A percentile compares a stretch with the other conserved stretches of the same genome.
Conservation (phyloP, 495 filamentous ascomycete species). For the Aspergillus hancockii region DNA sequence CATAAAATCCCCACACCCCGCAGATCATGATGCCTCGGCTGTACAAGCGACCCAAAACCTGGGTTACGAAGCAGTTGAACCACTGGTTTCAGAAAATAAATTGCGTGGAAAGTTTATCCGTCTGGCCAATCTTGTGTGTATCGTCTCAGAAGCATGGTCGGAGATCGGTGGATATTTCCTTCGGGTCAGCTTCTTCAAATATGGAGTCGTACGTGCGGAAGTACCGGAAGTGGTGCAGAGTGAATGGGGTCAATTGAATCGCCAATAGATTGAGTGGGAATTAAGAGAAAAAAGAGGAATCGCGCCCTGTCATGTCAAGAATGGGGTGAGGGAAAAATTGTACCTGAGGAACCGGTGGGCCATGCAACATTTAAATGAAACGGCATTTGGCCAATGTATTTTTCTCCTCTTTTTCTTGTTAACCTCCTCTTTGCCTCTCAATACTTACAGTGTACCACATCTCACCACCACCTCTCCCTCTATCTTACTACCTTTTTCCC, state of each 20-base stretch:
- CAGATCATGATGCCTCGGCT: slow-evolving; percentile 12
- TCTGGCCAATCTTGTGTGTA: too few species aligned
- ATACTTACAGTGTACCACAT: slow-evolving; percentile 4
- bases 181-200: not conserved
- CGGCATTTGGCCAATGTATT: not conserved
- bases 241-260: not conserved
- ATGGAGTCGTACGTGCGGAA: not conserved
- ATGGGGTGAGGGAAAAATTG: not conserved
- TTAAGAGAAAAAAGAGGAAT: not conserved
- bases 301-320: not conserved
- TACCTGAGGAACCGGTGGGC: slow-evolving; percentile 1
- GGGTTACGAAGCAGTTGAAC: too few species aligned
- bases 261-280: not conserved
- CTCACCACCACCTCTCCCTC: slow-evolving; percentile 16
- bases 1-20: slow-evolving; percentile 4
- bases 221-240: not conserved
- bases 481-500: slow-evolving; percentile 9
- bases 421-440: not conserved
- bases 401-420: not conserved
- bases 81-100: not conserved
- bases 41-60: not conserved
- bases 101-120: not conserved
- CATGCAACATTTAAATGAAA: slow-evolving; percentile 3
- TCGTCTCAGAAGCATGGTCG: too few species aligned
- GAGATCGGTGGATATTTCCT: not conserved